Evolutionary conservation across 148 eudicot genomes (phyloP).

Genomic region (Vaccinium corymbosum): DNA sequence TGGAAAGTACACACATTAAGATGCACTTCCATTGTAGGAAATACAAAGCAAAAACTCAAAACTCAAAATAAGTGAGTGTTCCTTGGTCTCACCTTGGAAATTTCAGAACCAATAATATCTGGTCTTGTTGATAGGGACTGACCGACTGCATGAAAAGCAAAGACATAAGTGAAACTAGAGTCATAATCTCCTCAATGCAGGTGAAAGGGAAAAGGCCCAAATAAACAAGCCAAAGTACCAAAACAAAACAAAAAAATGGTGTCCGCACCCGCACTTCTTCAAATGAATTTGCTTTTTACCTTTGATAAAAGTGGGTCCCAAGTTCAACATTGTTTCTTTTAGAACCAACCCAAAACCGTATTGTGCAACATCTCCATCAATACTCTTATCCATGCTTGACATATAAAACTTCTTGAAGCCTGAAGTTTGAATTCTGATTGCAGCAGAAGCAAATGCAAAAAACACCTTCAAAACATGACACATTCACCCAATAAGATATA

Average conservation of each 20-base stretch:
- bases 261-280: neutral
- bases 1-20: neutral
- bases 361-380: slow-evolving; percentile 31
- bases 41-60: neutral
- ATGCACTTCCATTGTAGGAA: neutral
- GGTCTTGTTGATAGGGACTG: slow-evolving; percentile 99
- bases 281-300: slow-evolving; percentile 32
- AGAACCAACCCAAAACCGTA: slow-evolving; percentile 69
- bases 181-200: neutral
- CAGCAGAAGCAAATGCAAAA: slow-evolving; percentile 75
- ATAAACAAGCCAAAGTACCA: neutral
- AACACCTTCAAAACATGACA: slow-evolving; percentile 50
- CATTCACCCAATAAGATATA: slow-evolving; percentile 16
- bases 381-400: slow-evolving; percentile 32
- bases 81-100: slow-evolving; percentile 60
- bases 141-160: slow-evolving; percentile 68
- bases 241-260: neutral
- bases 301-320: slow-evolving; percentile 97
- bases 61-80: neutral
- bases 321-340: slow-evolving; percentile 70
- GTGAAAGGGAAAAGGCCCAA: slow-evolving; percentile 10
- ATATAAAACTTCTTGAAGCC: slow-evolving; percentile 30
- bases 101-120: slow-evolving; percentile 80
- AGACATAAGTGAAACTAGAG: slow-evolving; percentile 22
- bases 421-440: slow-evolving; percentile 57